Base-by-base conservation (phyloP, 768 basidiomycete species). In the Tricholoma matsutake region DNA sequence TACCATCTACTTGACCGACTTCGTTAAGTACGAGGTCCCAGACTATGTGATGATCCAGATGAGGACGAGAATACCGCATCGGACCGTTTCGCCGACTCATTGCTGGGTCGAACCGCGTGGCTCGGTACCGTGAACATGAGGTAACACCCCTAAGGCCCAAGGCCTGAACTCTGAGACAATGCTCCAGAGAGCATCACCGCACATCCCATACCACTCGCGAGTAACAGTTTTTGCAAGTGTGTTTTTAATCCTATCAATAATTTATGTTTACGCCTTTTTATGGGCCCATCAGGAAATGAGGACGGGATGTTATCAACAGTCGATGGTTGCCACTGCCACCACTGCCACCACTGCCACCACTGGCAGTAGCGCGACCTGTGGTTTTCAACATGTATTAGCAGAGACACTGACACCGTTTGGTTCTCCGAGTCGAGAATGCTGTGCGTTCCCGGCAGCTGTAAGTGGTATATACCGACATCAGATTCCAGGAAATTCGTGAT, bases 131-230 rank as follows among this genome's bases (percentile, higher is more conserved):
- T 16, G 28, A 58, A 54, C 57, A 56, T 22, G 34, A 56, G 34
- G n/a, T n/a, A n/a, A 29, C 59, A 51, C 25, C 25, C 13, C 11
- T 41, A n/a, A n/a, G n/a, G n/a, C n/a, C n/a, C n/a, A n/a, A n/a
- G n/a, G n/a, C n/a, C n/a, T n/a, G 9, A 31, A 37, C 28, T 57
- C 57, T 9, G 61, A 53, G 22, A 62, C 62, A 45, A 56, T 73
- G 18, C 63, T 72, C 41, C 71, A 73, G 60, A 73, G 72, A 73
- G 72, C 29, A 73, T 73, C 39, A 73, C 69, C 25, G 72, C 70
- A 32, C 60, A 63, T 28, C 72, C 69, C 25, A 68, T n/a, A n/a
- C n/a, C 68, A 20, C 57, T 69, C 41, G 49, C 63, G 20, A 60
- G 66, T 54, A 57, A 32, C 13, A 75, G 72, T 54, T 73, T 73